Percentiles rank a stretch among this genome's conserved stretches.
Evolutionary conservation across 495 filamentous ascomycete genomes (phyloP).

Genomic region (Hyphodiscus hymeniophilus): DNA sequence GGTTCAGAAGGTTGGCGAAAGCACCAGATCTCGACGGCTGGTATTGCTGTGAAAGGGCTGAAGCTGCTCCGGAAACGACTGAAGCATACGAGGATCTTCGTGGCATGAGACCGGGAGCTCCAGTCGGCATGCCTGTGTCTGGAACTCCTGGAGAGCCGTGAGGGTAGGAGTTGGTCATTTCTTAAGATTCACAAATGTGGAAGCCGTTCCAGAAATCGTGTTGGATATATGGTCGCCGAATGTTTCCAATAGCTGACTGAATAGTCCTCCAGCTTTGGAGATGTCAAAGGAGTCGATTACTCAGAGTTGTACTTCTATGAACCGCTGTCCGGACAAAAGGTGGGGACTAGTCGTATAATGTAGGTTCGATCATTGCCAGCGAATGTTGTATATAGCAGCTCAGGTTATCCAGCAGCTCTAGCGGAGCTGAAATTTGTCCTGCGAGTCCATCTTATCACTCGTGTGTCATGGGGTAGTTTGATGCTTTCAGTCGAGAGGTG

Average conservation of each 20-base stretch:
- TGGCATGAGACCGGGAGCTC: conserved; percentile 25
- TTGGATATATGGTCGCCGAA: neutral
- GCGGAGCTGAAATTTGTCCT: conserved; percentile 9
- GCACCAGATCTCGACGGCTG: conserved; percentile 40
- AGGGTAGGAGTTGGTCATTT: conserved; percentile 26
- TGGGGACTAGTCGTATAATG: conserved; percentile 10
- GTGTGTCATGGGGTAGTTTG: conserved; percentile 5
- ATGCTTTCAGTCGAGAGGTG: conserved; percentile 11
- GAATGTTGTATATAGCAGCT: conserved; percentile 1
- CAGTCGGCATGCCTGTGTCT: conserved; percentile 30
- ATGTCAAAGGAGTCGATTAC: conserved; percentile 1
- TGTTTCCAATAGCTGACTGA: neutral
- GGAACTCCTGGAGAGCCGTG: conserved; percentile 24
- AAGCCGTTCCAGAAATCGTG: neutral
- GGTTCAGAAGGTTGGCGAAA: conserved; percentile 55
- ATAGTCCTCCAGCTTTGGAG: neutral
- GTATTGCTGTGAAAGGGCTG: conserved; percentile 24
- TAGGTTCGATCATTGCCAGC: conserved; percentile 17
- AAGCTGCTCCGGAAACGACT: conserved; percentile 61
- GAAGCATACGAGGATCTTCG: conserved; percentile 67
- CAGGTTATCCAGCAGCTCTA: conserved; percentile 14
- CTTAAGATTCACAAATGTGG: neutral
- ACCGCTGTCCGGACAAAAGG: conserved; percentile 4
- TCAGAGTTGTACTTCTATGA: conserved; percentile 8
- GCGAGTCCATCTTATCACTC: conserved; percentile 13